phyloP scores from a whole-genome alignment of 768 basidiomycete species.

The Suillus clintonianus region DNA sequence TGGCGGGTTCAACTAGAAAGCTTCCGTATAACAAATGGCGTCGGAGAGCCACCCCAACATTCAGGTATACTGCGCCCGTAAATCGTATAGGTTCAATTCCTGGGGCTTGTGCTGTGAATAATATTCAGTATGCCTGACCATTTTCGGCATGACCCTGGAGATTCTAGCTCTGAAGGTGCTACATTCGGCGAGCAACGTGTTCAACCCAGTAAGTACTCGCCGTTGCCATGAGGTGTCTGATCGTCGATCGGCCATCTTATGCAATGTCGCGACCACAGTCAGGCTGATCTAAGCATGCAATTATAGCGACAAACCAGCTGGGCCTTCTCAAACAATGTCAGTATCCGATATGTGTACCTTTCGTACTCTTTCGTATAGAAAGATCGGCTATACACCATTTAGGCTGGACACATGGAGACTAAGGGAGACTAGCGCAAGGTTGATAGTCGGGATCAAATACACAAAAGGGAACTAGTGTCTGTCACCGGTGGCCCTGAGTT shows the following conservation, averaged over 20 bases:
- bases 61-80: neutral
- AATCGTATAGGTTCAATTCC: too few relatives aligned
- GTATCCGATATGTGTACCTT: neutral
- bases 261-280: neutral
- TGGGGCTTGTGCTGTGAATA: neutral
- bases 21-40: neutral
- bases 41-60: neutral
- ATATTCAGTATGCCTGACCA: neutral
- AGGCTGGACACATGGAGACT: neutral
- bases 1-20: neutral
- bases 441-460: neutral
- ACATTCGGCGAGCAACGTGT: slow-evolving; percentile 4
- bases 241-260: neutral
- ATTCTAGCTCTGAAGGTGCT: neutral
- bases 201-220: slow-evolving; percentile 1
- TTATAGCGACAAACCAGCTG: neutral
- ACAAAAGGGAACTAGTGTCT: slow-evolving; percentile 20
- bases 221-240: slow-evolving; percentile 4
- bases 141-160: neutral
- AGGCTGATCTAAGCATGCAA: neutral
- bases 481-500: slow-evolving; percentile 24
- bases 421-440: neutral
- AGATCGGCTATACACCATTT: neutral
- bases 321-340: neutral
- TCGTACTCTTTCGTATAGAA: neutral